These are phyloP conservation scores for Evernia prunastri DNA, from an alignment of 495 filamentous ascomycete species.

Conservation along the genomic window DNA sequence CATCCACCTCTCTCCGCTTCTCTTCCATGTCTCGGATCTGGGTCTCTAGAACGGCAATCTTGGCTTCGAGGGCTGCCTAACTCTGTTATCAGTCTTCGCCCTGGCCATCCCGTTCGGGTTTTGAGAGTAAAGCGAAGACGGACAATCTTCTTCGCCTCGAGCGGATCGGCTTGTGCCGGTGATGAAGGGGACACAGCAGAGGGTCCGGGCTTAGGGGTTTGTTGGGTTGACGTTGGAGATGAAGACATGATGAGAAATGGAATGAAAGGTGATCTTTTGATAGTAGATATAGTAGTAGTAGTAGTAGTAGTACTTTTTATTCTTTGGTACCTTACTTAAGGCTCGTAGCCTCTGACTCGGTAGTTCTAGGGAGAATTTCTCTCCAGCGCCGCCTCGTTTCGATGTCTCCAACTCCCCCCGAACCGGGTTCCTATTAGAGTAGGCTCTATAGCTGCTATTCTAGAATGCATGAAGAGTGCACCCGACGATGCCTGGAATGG, in stretches of 20 bases:
- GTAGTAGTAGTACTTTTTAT: no score
- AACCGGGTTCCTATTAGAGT: no score
- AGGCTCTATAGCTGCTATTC: no score
- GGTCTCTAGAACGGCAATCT: conserved; percentile 35
- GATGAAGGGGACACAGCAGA: background rate
- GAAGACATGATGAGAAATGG: background rate
- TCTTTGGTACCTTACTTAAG: no score
- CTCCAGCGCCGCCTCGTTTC: no score
- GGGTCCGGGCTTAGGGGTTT: background rate
- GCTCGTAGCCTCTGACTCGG: no score
- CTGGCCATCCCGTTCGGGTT: background rate
- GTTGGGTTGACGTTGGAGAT: conserved; percentile 3
- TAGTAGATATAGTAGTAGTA: background rate
- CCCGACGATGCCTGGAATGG: no score
- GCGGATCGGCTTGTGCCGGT: background rate
- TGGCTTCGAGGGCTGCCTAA: conserved; percentile 30
- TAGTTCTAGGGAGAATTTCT: no score
- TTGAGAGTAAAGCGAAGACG: background rate
- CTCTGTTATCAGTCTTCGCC: background rate
- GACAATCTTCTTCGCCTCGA: conserved; percentile 22
- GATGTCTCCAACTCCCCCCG: no score
- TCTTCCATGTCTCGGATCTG: conserved; percentile 31
- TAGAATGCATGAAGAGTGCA: no score
- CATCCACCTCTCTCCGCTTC: conserved; percentile 31
- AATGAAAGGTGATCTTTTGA: background rate